Base-by-base conservation (phyloP, 1,284 basidiomycete species). In the Ganoderma boninense region DNA sequence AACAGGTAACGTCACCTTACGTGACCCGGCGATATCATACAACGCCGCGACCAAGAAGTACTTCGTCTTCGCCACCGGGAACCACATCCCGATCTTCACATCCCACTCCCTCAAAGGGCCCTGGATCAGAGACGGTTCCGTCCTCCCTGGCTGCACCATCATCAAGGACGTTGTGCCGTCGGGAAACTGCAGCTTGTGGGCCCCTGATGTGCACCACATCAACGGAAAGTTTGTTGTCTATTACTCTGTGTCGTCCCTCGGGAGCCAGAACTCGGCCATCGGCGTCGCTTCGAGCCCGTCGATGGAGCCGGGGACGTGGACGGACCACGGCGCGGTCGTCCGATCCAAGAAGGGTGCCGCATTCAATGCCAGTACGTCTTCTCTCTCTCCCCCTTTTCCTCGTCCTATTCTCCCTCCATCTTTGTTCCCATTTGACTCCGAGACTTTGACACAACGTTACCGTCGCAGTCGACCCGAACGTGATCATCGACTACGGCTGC, bases 281-380 rank as follows among this genome's bases (percentile, higher is more conserved):
- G 80, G 80, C 0, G 74, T 81, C 32, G 80, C 80, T 2, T 81
- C 79, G 0, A 80, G 78, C 67, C 56, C 64, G 5, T 77, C 79
- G 5, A 79, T 80, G 77, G 77, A 79, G 52, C 73, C 77, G 11
- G 81, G 80, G 18, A 76, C 77, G 0, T 82, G 81, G 81, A 78
- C 77, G 2, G 81, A 82, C 68, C 75, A 77, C n/a, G 81, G 80
- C 5, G 71, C 75, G 5, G 80, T 82, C 23, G 26, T 52, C 11
- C 23, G n/a, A 11, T 52, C 49, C 23, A 23, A 23, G 10, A 52
- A 4, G 4, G 49, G 49, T 10, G 49, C 11, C 23, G 23, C n/a
- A 4, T 52, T 26, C 49, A 52, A 52, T 3, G 8, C 49, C 3
- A 52, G 49, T 52, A 26, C 49, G 49, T 26, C 4, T 20, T n/a